Percentiles rank a stretch among this genome's conserved stretches.
phyloP scores from a whole-genome alignment of 2,329 filamentous ascomycete genomes.

The Diplodia mutila region DNA sequence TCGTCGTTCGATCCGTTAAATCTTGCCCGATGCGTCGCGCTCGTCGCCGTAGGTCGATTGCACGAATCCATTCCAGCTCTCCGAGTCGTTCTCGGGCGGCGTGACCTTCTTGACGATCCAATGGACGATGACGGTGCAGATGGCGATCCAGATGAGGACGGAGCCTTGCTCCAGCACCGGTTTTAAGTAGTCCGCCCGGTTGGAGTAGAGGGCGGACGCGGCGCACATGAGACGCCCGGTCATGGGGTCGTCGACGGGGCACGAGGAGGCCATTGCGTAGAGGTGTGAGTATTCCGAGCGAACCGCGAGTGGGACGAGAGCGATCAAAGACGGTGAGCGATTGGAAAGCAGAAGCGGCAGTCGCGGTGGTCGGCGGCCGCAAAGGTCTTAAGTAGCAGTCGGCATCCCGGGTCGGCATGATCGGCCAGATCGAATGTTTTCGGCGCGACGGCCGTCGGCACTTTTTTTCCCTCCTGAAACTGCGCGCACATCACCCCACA shows the following conservation, averaged over 20 bases:
- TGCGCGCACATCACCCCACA: conserved; percentile 13
- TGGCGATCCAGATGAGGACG: conserved; percentile 9
- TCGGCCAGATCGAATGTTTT: conserved; percentile 23
- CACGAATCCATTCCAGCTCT: conserved; percentile 24
- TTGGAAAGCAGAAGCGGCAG: background rate
- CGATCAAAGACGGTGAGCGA: background rate
- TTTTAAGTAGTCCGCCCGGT: conserved; percentile 1
- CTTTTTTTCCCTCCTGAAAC: background rate
- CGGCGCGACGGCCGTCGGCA: conserved; percentile 6
- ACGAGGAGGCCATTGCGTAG: background rate
- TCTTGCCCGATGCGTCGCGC: conserved; percentile 1
- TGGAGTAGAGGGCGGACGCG: background rate
- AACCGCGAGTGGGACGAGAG: too few species aligned
- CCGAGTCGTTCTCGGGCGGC: conserved; percentile 20
- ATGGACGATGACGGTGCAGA: conserved; percentile 13
- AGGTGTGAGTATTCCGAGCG: background rate
- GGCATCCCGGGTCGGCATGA: conserved; percentile 23
- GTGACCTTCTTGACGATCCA: conserved; percentile 17
- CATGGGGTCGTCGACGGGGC: conserved; percentile 13
- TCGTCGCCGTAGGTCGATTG: conserved; percentile 20
- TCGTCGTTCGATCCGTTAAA: background rate
- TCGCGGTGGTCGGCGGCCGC: background rate
- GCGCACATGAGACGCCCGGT: conserved; percentile 9
- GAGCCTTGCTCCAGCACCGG: conserved; percentile 7
- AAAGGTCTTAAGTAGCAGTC: conserved; percentile 1